A percentile compares a stretch with the other conserved stretches of the same genome.
phyloP scores from a whole-genome alignment of 139 green algal species.

The Diplosphaera chodatii region DNA sequence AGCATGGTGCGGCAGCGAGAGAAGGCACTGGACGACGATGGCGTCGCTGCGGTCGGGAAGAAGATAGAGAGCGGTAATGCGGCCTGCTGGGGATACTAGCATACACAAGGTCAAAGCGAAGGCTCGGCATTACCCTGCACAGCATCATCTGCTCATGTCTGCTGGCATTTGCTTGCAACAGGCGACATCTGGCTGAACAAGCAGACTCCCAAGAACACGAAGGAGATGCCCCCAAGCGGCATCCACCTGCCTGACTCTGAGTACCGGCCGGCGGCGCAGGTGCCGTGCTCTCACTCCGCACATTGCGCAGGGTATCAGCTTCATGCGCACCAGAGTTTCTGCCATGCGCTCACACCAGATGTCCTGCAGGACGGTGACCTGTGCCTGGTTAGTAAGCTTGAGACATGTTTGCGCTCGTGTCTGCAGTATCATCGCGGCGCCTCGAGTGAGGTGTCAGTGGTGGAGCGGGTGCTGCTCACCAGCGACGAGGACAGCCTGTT shows the following conservation, averaged over 20 bases:
- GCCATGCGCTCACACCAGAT: too few relatives aligned
- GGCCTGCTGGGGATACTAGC: too few relatives aligned
- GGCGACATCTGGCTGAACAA: slow-evolving; percentile 88
- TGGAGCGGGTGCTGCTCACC: slow-evolving; percentile 95
- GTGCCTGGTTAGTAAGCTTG: too few relatives aligned
- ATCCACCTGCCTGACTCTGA: slow-evolving; percentile 53
- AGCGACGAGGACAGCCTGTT: slow-evolving; percentile 86
- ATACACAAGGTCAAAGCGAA: too few relatives aligned
- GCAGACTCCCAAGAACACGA: slow-evolving; percentile 79
- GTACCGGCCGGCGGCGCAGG: slow-evolving; percentile 40
- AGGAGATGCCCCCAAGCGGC: slow-evolving; percentile 49
- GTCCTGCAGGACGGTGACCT: too few relatives aligned
- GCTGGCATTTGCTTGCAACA: not conserved
- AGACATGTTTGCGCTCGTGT: too few relatives aligned
- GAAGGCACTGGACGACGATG: slow-evolving; percentile 82
- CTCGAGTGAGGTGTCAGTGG: slow-evolving; percentile 65
- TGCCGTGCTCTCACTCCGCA: too few relatives aligned
- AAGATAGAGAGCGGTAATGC: too few relatives aligned
- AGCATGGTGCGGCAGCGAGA: not conserved
- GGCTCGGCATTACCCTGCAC: too few relatives aligned
- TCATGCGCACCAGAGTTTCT: too few relatives aligned
- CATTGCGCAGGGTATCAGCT: too few relatives aligned
- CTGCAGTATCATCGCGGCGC: slow-evolving; percentile 57
- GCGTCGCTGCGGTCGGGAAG: slow-evolving; percentile 78
- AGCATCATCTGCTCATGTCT: too few relatives aligned